A percentile compares a stretch with the other conserved stretches of the same genome.
Conservation (phyloP, 1,139 yeast species). For the Yamadazyma jaroonii region DNA sequence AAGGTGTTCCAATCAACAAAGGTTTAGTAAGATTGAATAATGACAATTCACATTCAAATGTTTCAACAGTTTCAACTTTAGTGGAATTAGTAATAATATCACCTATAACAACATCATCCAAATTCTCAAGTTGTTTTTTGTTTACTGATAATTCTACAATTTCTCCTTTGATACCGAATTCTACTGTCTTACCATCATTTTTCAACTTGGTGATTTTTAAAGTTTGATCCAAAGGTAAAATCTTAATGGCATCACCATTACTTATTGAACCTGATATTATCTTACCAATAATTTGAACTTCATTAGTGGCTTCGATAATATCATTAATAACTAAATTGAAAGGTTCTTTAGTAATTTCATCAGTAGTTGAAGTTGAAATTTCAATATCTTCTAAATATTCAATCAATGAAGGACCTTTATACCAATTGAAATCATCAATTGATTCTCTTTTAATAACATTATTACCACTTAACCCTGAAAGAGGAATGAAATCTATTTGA, state of each 20-base stretch:
- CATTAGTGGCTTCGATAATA: constrained; percentile 30
- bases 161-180: constrained; percentile 68
- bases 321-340: constrained; percentile 55
- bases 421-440: constrained; percentile 47
- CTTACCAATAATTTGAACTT: constrained; percentile 62
- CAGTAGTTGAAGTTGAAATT: constrained; percentile 14
- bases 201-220: constrained; percentile 33
- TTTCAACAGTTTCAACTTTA: constrained; percentile 41
- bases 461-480: constrained; percentile 81
- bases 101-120: constrained; percentile 57
- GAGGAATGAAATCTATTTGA: constrained; percentile 70
- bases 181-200: constrained; percentile 23
- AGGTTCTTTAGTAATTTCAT: constrained; percentile 27
- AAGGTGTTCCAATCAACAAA: constrained; percentile 76
- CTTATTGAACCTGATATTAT: constrained; percentile 74
- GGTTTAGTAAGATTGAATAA: constrained; percentile 76
- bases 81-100: constrained; percentile 59
- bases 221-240: constrained; percentile 51
- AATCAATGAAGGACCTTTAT: constrained; percentile 63
- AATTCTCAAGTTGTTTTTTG: constrained; percentile 44
- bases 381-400: constrained; percentile 47
- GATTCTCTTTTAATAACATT: constrained; percentile 50
- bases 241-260: constrained; percentile 66
- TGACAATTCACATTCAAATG: constrained; percentile 55
- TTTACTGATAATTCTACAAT: constrained; percentile 60